Conservation (phyloP, 2,329 filamentous ascomycete species). For the Fusarium nematophilum region DNA sequence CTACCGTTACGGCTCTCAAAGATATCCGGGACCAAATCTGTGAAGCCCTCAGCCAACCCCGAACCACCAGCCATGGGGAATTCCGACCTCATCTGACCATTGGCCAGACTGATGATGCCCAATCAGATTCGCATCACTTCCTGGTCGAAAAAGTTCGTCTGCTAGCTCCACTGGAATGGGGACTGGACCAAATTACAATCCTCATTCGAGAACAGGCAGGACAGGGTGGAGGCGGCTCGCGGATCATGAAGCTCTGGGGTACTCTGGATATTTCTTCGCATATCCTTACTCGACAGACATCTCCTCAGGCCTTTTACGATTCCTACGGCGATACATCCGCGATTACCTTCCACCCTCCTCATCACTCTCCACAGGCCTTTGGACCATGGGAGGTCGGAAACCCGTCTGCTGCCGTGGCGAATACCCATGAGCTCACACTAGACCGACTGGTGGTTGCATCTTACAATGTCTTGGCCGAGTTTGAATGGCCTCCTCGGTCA, state of each 20-base stretch:
- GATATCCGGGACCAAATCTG: conserved; percentile 43
- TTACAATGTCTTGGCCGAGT: conserved; percentile 66
- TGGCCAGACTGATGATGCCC: conserved; percentile 64
- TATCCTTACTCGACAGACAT: conserved; percentile 5
- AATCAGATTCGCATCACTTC: conserved; percentile 59
- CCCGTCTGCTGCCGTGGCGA: neutral
- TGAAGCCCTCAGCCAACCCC: conserved; percentile 48
- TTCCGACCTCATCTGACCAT: conserved; percentile 67
- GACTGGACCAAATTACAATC: conserved; percentile 60
- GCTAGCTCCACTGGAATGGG: conserved; percentile 62
- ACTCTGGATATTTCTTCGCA: conserved; percentile 53
- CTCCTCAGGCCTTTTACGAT: conserved; percentile 15
- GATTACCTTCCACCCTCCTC: conserved; percentile 15
- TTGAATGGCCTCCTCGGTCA: conserved; percentile 57
- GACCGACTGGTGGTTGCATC: conserved; percentile 56
- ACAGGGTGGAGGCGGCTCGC: conserved; percentile 45
- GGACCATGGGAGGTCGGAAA: conserved; percentile 15
- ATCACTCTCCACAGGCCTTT: conserved; percentile 9
- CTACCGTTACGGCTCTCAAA: conserved; percentile 49
- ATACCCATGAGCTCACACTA: neutral
- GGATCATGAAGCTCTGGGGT: conserved; percentile 69
- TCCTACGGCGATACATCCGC: neutral
- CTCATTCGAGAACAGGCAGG: conserved; percentile 59
- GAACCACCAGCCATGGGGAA: conserved; percentile 12
- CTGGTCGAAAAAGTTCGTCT: conserved; percentile 63